phyloP scores from a whole-genome alignment of 2,329 filamentous ascomycete genomes.

The Pseudogymnoascus sp. region DNA sequence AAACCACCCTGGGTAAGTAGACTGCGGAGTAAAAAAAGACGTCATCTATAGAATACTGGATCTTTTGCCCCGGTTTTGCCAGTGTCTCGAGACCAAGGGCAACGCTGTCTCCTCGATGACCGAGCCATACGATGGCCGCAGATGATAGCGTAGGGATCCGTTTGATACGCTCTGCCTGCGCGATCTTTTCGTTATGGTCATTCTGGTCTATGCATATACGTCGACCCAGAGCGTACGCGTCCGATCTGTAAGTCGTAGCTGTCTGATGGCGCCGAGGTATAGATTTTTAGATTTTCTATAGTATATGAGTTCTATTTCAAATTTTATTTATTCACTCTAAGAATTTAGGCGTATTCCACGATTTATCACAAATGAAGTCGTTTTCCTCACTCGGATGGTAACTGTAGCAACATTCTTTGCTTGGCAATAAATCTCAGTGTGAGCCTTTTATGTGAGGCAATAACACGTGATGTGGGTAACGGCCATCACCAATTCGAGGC shows the following conservation, averaged over 20 bases:
- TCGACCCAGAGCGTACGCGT: too few relatives aligned
- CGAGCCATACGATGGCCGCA: neutral
- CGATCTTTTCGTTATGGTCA: too few relatives aligned
- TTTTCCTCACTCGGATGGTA: neutral
- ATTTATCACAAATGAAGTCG: neutral
- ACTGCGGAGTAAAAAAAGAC: neutral
- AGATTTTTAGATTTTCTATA: neutral
- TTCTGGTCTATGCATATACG: too few relatives aligned
- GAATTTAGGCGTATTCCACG: neutral
- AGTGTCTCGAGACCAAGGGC: neutral
- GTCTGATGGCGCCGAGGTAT: neutral
- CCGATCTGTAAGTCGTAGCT: neutral
- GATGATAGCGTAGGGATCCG: neutral
- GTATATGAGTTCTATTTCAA: neutral
- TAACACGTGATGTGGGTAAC: neutral
- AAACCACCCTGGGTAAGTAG: neutral
- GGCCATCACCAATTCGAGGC: neutral
- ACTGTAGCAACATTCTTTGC: neutral
- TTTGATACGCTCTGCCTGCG: neutral
- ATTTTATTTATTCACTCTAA: neutral
- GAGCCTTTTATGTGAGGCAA: neutral
- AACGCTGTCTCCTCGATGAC: neutral
- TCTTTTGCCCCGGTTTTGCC: neutral
- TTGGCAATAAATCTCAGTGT: neutral
- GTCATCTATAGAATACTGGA: neutral